A percentile compares a stretch with the other conserved stretches of the same genome.
phyloP scores from a whole-genome alignment of 2,329 filamentous ascomycete species.

The Aureobasidium sp. region DNA sequence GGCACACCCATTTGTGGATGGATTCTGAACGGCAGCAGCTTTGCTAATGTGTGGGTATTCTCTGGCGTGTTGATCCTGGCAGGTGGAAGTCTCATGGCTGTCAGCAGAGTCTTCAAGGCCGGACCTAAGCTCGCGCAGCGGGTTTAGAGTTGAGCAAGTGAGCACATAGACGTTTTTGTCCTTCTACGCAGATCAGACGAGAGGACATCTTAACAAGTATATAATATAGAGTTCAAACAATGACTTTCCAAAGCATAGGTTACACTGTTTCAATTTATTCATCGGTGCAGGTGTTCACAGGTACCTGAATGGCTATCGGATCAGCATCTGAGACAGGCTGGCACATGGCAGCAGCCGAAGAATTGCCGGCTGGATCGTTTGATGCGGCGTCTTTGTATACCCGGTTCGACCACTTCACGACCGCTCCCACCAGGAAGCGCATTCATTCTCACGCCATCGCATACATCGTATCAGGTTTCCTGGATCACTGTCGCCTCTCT shows the following conservation, averaged over 20 bases:
- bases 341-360: neutral
- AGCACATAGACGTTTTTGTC: neutral
- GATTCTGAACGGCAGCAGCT: constrained; percentile 42
- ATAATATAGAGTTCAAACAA: neutral
- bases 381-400: constrained; percentile 11
- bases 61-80: constrained; percentile 31
- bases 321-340: neutral
- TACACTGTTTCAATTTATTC: neutral
- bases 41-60: constrained; percentile 38
- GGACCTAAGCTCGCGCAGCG: constrained; percentile 22
- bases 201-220: neutral
- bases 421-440: neutral
- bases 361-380: neutral
- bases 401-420: neutral
- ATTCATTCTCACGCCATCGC: neutral
- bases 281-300: neutral
- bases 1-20: constrained; percentile 53
- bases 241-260: neutral
- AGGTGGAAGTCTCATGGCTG: constrained; percentile 22
- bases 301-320: neutral
- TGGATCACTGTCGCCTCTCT: neutral
- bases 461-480: neutral
- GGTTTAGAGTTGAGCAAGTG: constrained; percentile 17
- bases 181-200: neutral
- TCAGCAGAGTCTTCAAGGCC: constrained; percentile 24